Conservation (phyloP, 2,329 filamentous ascomycete genomes). For the Epichloe elymi region DNA sequence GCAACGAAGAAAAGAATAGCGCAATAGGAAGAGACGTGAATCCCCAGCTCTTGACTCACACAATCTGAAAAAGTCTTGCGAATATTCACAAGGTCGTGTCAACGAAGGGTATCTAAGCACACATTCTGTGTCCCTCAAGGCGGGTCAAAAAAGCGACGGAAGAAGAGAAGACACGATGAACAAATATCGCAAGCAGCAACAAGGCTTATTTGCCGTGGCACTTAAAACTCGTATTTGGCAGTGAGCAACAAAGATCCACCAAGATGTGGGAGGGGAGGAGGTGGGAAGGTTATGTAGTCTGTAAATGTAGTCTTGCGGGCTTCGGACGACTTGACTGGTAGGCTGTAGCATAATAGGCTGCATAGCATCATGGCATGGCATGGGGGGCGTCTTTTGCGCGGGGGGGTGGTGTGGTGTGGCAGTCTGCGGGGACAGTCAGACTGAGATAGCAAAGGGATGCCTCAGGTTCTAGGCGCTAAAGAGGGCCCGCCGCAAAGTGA, state of each 20-base stretch:
- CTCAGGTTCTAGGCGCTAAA: not conserved
- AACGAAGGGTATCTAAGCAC: not conserved
- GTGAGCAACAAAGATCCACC: not conserved
- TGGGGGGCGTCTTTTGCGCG: constrained; percentile 1
- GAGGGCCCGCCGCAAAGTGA: no score
- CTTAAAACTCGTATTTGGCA: not conserved
- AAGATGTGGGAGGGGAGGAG: constrained; percentile 1
- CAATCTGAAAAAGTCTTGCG: not conserved
- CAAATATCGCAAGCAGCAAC: not conserved
- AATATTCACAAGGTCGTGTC: not conserved
- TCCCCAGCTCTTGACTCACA: not conserved
- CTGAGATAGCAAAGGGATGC: not conserved
- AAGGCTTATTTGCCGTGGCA: not conserved
- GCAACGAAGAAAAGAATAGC: no score
- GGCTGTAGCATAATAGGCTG: not conserved
- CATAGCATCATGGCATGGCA: not conserved
- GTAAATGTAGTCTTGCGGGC: not conserved
- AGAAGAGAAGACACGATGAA: not conserved
- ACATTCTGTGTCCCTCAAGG: not conserved
- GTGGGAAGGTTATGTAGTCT: constrained; percentile 5
- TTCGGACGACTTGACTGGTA: constrained; percentile 1
- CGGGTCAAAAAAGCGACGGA: not conserved
- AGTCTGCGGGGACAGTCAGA: not conserved
- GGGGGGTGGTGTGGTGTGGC: not conserved
- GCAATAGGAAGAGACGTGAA: not conserved